A percentile compares a stretch with the other conserved stretches of the same genome.
phyloP scores from a whole-genome alignment of 768 basidiomycete genomes.

The Phanerochaete carnosa region DNA sequence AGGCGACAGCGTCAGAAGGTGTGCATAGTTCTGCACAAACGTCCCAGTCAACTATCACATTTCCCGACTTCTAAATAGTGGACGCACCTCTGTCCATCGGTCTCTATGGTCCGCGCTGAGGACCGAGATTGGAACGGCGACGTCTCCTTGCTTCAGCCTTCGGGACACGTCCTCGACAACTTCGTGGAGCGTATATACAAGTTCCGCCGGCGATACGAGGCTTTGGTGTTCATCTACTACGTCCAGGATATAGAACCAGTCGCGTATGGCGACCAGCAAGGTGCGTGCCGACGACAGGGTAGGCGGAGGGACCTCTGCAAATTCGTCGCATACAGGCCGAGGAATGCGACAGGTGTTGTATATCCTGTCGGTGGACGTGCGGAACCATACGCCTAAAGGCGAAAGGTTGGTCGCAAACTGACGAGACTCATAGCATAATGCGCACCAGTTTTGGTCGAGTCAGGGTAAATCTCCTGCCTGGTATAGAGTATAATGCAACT shows the following conservation, averaged over 20 bases:
- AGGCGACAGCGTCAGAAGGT: constrained; percentile 65
- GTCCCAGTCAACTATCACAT: neutral
- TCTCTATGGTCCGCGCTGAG: constrained; percentile 82
- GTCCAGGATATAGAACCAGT: constrained; percentile 77
- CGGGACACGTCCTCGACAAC: constrained; percentile 55
- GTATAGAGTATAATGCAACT: neutral
- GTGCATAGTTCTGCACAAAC: constrained; percentile 58
- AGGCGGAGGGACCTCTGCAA: constrained; percentile 46
- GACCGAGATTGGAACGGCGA: constrained; percentile 58
- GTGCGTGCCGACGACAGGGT: constrained; percentile 49
- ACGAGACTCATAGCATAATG: neutral
- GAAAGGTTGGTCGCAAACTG: too few relatives aligned
- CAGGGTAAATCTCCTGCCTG: constrained; percentile 69
- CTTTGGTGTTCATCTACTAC: constrained; percentile 46
- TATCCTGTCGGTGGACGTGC: constrained; percentile 51
- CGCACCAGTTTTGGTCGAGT: constrained; percentile 68
- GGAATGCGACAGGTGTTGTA: constrained; percentile 84
- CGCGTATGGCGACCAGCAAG: constrained; percentile 67
- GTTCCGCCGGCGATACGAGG: constrained; percentile 30
- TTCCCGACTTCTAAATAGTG: neutral
- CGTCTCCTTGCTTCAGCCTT: constrained; percentile 50
- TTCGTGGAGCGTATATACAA: constrained; percentile 44
- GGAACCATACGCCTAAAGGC: constrained; percentile 51
- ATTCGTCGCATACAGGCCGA: constrained; percentile 55
- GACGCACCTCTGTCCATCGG: constrained; percentile 69